A percentile compares a stretch with the other conserved stretches of the same genome.
phyloP scores from a whole-genome alignment of 192 early-diverging fungal species.

The Coemansia sp. region DNA sequence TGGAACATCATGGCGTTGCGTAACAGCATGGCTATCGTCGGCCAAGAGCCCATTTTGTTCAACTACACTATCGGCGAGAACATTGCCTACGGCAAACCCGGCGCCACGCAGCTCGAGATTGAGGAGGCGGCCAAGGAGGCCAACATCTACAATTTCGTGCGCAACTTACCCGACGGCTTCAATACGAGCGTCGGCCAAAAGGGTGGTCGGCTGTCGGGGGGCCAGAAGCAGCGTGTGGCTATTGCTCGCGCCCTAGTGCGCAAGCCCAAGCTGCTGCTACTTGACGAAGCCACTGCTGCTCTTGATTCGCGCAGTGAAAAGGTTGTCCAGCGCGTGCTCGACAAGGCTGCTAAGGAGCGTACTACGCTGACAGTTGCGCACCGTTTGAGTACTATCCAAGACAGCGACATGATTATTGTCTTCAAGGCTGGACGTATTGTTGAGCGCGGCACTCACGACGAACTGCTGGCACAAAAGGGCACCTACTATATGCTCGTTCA shows the following conservation, averaged over 20 bases:
- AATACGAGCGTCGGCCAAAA: slow-evolving; percentile 82
- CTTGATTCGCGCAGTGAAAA: slow-evolving; percentile 71
- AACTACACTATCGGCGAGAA: slow-evolving; percentile 85
- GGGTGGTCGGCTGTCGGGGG: slow-evolving; percentile 75
- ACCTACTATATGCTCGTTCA: slow-evolving; percentile 63
- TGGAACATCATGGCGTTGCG: slow-evolving; percentile 72
- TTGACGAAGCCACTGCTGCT: slow-evolving; percentile 83
- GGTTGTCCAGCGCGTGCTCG: slow-evolving; percentile 67
- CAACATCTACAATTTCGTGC: slow-evolving; percentile 80
- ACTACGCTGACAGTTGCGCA: slow-evolving; percentile 77
- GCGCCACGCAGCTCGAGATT: slow-evolving; percentile 59
- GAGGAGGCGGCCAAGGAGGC: slow-evolving; percentile 51
- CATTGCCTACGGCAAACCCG: slow-evolving; percentile 71
- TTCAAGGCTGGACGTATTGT: slow-evolving; percentile 64
- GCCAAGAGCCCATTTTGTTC: slow-evolving; percentile 89
- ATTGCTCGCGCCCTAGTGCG: slow-evolving; percentile 87
- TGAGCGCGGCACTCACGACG: slow-evolving; percentile 61
- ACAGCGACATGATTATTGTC: slow-evolving; percentile 74
- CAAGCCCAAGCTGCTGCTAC: slow-evolving; percentile 76
- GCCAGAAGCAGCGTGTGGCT: slow-evolving; percentile 92
- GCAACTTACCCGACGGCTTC: slow-evolving; percentile 75
- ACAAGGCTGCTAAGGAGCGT: slow-evolving; percentile 65
- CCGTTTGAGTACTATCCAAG: slow-evolving; percentile 68
- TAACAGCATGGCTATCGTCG: slow-evolving; percentile 74
- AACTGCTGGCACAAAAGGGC: slow-evolving; percentile 56